phyloP scores from a whole-genome alignment of 2,329 filamentous ascomycete genomes.

The Malbranchea zuffiana region DNA sequence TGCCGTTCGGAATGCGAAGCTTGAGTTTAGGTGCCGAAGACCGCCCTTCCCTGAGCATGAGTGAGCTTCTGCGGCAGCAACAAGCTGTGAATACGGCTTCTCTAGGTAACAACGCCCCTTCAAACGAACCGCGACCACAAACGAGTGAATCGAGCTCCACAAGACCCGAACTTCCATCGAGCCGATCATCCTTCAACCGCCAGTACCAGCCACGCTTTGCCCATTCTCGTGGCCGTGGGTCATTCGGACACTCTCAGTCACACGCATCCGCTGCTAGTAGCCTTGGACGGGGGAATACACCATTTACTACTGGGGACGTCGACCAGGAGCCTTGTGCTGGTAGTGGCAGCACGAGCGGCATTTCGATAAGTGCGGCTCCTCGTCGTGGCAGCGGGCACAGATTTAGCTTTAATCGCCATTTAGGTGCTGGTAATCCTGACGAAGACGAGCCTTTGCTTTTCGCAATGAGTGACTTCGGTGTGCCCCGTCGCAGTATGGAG shows the following conservation, averaged over 20 bases:
- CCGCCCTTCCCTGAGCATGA: constrained; percentile 23
- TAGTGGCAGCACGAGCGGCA: constrained; percentile 33
- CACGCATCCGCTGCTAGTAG: constrained; percentile 33
- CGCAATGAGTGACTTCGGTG: constrained; percentile 38
- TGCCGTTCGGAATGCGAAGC: constrained; percentile 37
- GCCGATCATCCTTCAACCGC: constrained; percentile 2
- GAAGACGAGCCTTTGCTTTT: constrained; percentile 38
- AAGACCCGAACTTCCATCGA: too few species aligned
- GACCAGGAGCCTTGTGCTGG: constrained; percentile 29
- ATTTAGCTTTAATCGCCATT: constrained; percentile 25
- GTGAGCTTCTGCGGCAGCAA: constrained; percentile 26
- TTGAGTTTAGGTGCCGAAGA: constrained; percentile 38
- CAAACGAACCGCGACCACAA: too few species aligned
- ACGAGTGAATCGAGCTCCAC: too few species aligned
- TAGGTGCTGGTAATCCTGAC: constrained; percentile 23
- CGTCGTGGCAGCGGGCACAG: constrained; percentile 26
- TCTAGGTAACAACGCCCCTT: too few species aligned
- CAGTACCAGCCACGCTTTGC: constrained; percentile 30
- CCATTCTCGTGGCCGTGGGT: constrained; percentile 29
- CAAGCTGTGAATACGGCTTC: too few species aligned
- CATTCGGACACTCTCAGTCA: constrained; percentile 28
- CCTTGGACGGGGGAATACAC: constrained; percentile 26
- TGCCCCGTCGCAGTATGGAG: constrained; percentile 33
- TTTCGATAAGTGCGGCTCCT: constrained; percentile 23
- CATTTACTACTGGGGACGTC: constrained; percentile 24